Evolutionary conservation across 2,329 filamentous ascomycete species (phyloP), one percentile per base, ranked within the genome.

Genomic region (Paraphoma sp.): DNA sequence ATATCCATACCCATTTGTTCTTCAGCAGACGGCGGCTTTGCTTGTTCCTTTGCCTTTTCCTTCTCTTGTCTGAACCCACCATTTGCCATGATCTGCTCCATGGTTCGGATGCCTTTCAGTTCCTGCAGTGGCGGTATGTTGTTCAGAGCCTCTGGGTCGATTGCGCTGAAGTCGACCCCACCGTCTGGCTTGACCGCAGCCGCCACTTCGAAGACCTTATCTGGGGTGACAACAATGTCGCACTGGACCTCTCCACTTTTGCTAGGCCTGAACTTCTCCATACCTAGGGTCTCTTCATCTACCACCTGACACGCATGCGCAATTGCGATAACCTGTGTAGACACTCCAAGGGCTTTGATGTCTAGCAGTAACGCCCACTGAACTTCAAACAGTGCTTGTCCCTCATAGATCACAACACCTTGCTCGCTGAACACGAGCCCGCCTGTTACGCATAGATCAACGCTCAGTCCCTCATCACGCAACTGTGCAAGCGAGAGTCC

Each of bases 261-360:
- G 2, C 56, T 52, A 8, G 61, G 70, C 23, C 50, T 57, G 41
- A 68, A 55, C 3, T 52, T 44, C 14, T 78, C 65, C 10, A 70
- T 16, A 0, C 62, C 62, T 5, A 63, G 31, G 9, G 50, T 51
- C 2, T 42, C 48, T 51, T 77, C 72, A 17, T 76, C 69, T 23
- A 81, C 62, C 9, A 81, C 70, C 62, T 81, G 79, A 52, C 78
- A 81, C 16, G 73, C 69, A 59, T 81, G 79, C 7, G 76, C 78
- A 6, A 81, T 52, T 6, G 73, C 75, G 1, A 76, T 64, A 2
- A 75, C 74, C 0, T 66, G 63, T 5, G 72, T 71, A 2, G 58
- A 45, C 6, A 46, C 12, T 4, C 50, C 51, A 6, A 80, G 65
- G 10, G 73, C 59, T 4, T 72, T 69, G 11, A 77, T 59, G 16